Conservation (phyloP, 1,284 basidiomycete genomes). For the Leccinum fuscescens region DNA sequence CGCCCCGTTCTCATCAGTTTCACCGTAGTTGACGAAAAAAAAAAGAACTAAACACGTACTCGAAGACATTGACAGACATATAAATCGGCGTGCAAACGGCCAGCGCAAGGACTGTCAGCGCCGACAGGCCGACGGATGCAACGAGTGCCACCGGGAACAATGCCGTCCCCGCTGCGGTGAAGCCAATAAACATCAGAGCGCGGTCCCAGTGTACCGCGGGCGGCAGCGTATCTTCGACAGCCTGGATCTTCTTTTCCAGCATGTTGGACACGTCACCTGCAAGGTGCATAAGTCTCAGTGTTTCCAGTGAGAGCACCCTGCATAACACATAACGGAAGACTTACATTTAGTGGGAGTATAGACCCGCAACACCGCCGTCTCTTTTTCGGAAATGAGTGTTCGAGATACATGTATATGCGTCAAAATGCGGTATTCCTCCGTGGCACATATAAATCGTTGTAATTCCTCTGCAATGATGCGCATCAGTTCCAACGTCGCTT, state of each 20-base stretch:
- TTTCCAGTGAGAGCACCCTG: too few relatives aligned
- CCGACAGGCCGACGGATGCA: background rate
- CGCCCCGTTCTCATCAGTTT: background rate
- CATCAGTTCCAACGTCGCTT: background rate
- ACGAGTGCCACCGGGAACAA: background rate
- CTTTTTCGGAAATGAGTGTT: too few relatives aligned
- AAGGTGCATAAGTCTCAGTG: too few relatives aligned
- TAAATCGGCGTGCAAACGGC: background rate
- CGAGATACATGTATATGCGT: too few relatives aligned
- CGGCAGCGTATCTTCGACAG: conserved; percentile 7
- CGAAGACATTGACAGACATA: background rate
- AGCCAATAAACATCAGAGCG: background rate
- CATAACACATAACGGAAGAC: too few relatives aligned
- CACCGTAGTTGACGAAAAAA: background rate
- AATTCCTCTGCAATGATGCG: background rate
- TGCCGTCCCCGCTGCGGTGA: background rate
- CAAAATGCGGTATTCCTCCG: too few relatives aligned
- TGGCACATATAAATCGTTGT: too few relatives aligned
- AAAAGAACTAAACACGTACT: background rate
- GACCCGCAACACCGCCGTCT: too few relatives aligned
- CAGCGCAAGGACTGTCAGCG: background rate
- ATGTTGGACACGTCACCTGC: too few relatives aligned
- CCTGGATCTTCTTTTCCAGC: background rate
- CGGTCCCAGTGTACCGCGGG: background rate
- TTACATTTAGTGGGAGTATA: too few relatives aligned